phyloP scores from a whole-genome alignment of 768 basidiomycete species.

The Rhodosporidiobolus sp. region DNA sequence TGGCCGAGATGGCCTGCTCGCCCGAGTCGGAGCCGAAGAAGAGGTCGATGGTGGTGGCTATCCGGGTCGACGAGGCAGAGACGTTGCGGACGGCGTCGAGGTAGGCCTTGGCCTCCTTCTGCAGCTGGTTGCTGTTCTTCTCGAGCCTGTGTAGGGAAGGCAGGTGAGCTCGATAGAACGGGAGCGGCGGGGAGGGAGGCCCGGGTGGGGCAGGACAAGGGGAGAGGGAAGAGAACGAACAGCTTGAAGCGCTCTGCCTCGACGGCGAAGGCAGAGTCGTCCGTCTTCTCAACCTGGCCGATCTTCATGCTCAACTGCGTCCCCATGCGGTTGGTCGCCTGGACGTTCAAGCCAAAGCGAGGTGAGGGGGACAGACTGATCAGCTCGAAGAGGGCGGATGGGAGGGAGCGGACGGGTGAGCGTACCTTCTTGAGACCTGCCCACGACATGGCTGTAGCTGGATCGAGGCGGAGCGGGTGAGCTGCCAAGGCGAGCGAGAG shows the following conservation, averaged over 20 bases:
- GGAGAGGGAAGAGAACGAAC: slow-evolving; percentile 55
- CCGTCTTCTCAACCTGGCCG: slow-evolving; percentile 92
- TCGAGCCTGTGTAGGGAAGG: slow-evolving; percentile 65
- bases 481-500: too few species aligned
- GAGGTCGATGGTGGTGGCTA: slow-evolving; percentile 65
- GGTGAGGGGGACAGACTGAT: too few species aligned
- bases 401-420: too few species aligned
- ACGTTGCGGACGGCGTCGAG: slow-evolving; percentile 89
- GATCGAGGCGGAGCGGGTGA: too few species aligned
- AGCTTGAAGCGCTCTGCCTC: slow-evolving; percentile 86
- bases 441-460: too few species aligned
- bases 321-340: slow-evolving; percentile 83
- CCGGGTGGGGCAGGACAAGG: neutral
- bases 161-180: too few species aligned
- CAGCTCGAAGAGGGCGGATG: neutral
- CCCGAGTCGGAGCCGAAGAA: slow-evolving; percentile 75
- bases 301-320: slow-evolving; percentile 99
- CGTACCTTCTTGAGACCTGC: too few species aligned
- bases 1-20: slow-evolving; percentile 88
- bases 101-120: slow-evolving; percentile 93
- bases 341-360: neutral
- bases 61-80: slow-evolving; percentile 44
- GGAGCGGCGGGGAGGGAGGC: too few species aligned
- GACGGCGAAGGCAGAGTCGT: slow-evolving; percentile 87
- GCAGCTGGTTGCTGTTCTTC: slow-evolving; percentile 88